phyloP scores from a whole-genome alignment of 345 rosid species.

The Syzygium aqueum region DNA sequence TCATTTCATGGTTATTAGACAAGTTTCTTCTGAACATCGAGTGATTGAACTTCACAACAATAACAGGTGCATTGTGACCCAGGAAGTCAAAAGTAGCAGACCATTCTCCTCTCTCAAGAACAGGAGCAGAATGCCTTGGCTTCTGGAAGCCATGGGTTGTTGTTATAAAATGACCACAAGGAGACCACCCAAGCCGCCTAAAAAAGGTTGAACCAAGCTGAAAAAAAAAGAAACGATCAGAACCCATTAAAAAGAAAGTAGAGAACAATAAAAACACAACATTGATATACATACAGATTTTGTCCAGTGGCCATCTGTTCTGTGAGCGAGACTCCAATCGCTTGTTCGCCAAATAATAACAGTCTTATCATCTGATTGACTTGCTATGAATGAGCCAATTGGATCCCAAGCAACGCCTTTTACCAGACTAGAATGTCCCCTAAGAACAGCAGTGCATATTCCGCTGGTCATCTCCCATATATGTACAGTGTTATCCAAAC shows the following conservation, averaged over 20 bases:
- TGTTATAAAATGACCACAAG: slow-evolving; percentile 97
- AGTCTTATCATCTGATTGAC: slow-evolving; percentile 98
- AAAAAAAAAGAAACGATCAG: slow-evolving; percentile 4
- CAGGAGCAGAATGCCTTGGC: slow-evolving; percentile 99
- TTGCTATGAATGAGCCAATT: slow-evolving; percentile 91
- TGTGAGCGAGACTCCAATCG: slow-evolving; percentile 96
- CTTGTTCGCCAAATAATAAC: slow-evolving; percentile 98
- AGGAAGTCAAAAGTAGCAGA: slow-evolving; percentile 93
- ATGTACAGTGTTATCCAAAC: slow-evolving; percentile 94
- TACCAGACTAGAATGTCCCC: slow-evolving; percentile 95
- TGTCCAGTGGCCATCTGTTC: slow-evolving; percentile 95
- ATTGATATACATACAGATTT: slow-evolving; percentile 64
- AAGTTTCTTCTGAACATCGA: slow-evolving; percentile 76
- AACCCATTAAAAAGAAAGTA: not conserved
- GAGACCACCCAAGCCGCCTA: slow-evolving; percentile 99
- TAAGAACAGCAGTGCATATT: slow-evolving; percentile 89
- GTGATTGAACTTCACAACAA: slow-evolving; percentile 91
- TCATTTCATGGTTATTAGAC: slow-evolving; percentile 43
- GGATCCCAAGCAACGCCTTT: slow-evolving; percentile 99
- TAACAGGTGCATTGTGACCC: slow-evolving; percentile 96
- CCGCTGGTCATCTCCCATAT: slow-evolving; percentile 96
- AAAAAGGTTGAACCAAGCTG: slow-evolving; percentile 98
- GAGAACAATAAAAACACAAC: not conserved
- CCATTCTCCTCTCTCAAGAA: slow-evolving; percentile 98
- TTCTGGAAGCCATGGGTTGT: slow-evolving; percentile 99